Percentiles rank a stretch among this genome's conserved stretches.
Evolutionary conservation across 306 rosid genomes (phyloP).

Genomic region (Vigna radiata): DNA sequence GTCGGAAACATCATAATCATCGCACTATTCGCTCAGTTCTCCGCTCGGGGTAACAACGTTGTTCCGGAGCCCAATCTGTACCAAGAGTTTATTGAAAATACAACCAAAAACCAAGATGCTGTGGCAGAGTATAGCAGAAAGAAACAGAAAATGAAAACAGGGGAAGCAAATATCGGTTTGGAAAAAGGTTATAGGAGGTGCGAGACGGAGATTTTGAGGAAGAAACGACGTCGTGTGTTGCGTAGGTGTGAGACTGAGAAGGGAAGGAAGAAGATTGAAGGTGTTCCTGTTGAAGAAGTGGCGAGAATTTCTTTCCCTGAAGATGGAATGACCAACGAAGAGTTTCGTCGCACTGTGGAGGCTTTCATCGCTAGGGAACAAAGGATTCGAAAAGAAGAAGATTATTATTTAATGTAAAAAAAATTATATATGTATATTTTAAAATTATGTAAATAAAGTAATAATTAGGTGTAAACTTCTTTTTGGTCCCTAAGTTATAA

Average conservation of each 20-base stretch:
- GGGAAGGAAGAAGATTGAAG: constrained; percentile 23
- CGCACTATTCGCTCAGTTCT: constrained; percentile 68
- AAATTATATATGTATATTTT: no score
- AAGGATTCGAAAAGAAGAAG: constrained; percentile 69
- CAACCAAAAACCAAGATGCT: constrained; percentile 40
- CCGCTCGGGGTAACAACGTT: constrained; percentile 40
- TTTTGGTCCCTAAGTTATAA: no score
- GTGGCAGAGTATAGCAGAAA: neutral
- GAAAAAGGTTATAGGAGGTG: constrained; percentile 51
- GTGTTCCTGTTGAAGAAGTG: constrained; percentile 17
- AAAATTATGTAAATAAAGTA: constrained; percentile 6
- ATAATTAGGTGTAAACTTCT: no score
- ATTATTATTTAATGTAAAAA: constrained; percentile 24
- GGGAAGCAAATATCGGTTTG: constrained; percentile 23
- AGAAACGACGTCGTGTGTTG: constrained; percentile 45
- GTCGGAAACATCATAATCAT: constrained; percentile 79
- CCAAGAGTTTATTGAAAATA: constrained; percentile 57
- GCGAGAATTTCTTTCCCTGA: constrained; percentile 48
- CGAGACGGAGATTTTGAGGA: constrained; percentile 50
- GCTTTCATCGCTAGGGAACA: constrained; percentile 86
- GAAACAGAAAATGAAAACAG: constrained; percentile 28
- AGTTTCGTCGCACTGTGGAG: constrained; percentile 77
- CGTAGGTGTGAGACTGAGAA: constrained; percentile 66
- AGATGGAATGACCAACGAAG: constrained; percentile 77
- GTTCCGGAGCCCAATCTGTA: constrained; percentile 51